A percentile compares a stretch with the other conserved stretches of the same genome.
Conservation (phyloP, 352 stramenopile species). For the Phytopythium ostracodes region DNA sequence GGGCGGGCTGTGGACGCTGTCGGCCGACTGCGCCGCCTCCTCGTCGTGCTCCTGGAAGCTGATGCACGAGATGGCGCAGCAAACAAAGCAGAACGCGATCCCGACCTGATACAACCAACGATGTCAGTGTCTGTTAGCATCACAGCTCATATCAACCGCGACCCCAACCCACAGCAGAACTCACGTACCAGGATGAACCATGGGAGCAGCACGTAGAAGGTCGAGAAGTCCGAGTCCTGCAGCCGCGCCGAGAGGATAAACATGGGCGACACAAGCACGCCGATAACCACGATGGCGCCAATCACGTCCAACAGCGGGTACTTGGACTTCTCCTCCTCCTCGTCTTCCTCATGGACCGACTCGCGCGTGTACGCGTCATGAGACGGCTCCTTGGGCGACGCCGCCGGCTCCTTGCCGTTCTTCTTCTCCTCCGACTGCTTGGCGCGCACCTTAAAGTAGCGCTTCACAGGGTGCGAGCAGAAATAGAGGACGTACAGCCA, state of each 20-base stretch:
- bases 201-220: slow-evolving; percentile 75
- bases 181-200: slow-evolving; percentile 78
- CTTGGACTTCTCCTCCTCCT: slow-evolving; percentile 52
- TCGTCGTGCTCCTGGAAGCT: slow-evolving; percentile 41
- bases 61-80: slow-evolving; percentile 74
- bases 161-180: neutral
- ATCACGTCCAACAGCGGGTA: slow-evolving; percentile 49
- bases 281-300: slow-evolving; percentile 51
- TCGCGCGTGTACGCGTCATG: slow-evolving; percentile 78
- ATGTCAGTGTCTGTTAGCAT: slow-evolving; percentile 10
- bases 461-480: slow-evolving; percentile 41
- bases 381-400: slow-evolving; percentile 30
- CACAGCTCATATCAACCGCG: neutral
- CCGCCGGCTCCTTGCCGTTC: slow-evolving; percentile 20
- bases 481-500: slow-evolving; percentile 76
- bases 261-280: slow-evolving; percentile 63
- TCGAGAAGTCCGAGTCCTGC: slow-evolving; percentile 66
- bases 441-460: slow-evolving; percentile 44
- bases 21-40: slow-evolving; percentile 14
- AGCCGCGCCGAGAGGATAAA: slow-evolving; percentile 77
- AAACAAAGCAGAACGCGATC: slow-evolving; percentile 74
- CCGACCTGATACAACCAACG: slow-evolving; percentile 33
- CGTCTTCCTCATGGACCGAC: slow-evolving; percentile 47
- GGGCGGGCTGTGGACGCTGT: slow-evolving; percentile 35
- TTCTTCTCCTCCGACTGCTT: slow-evolving; percentile 32